phyloP scores from a whole-genome alignment of 306 rosid species.

The Inga leiocalycina region DNA sequence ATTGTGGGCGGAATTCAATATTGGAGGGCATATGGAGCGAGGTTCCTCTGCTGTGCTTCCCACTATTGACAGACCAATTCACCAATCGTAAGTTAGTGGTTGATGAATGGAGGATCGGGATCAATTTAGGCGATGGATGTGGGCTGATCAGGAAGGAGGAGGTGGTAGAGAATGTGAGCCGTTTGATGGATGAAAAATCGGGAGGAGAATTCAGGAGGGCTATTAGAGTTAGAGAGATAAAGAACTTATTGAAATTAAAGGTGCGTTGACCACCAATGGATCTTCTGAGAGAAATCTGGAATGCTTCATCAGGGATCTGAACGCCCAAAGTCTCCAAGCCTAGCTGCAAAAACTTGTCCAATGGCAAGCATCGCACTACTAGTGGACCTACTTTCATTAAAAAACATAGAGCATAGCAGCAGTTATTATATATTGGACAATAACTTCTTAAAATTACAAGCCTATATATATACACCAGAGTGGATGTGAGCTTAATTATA shows the following conservation, averaged over 20 bases:
- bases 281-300: conserved; percentile 48
- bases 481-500: too few relatives aligned
- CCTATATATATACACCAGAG: too few relatives aligned
- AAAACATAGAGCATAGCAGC: too few relatives aligned
- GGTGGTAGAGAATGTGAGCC: conserved; percentile 40
- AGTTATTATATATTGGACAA: too few relatives aligned
- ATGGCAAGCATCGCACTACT: not conserved
- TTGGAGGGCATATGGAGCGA: conserved; percentile 57
- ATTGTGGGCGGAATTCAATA: conserved; percentile 72
- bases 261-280: conserved; percentile 46
- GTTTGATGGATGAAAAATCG: conserved; percentile 45
- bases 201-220: conserved; percentile 36
- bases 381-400: too few relatives aligned
- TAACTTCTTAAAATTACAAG: too few relatives aligned
- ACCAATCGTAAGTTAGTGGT: conserved; percentile 62
- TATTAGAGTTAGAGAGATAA: conserved; percentile 34
- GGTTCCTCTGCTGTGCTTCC: conserved; percentile 58
- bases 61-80: conserved; percentile 57
- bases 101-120: conserved; percentile 64
- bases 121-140: conserved; percentile 33
- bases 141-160: conserved; percentile 24
- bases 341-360: not conserved
- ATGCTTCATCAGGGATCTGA: conserved; percentile 15
- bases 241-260: conserved; percentile 32
- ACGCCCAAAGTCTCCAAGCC: not conserved